A percentile compares a stretch with the other conserved stretches of the same genome.
phyloP scores from a whole-genome alignment of 139 green algal species.

The Chlamydomonas schloesseri region DNA sequence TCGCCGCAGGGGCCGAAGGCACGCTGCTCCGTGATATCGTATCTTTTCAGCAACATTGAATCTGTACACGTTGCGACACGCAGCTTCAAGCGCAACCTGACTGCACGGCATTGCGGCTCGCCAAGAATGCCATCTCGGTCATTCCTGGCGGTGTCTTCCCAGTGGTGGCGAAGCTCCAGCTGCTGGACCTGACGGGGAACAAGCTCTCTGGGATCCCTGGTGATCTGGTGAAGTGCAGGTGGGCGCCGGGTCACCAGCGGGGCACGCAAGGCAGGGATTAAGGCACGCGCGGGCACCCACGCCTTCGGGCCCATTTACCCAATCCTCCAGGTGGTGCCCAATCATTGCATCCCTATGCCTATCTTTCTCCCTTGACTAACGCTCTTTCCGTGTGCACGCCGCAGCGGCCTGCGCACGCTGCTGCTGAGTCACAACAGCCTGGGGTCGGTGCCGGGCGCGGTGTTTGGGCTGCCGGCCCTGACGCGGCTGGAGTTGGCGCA shows the following conservation, averaged over 20 bases:
- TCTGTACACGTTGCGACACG: too few relatives aligned
- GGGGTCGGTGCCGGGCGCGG: neutral
- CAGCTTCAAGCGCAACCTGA: too few relatives aligned
- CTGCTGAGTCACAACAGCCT: slow-evolving; percentile 21
- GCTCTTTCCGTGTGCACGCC: too few relatives aligned
- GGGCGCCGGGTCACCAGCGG: neutral
- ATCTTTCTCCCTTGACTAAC: neutral
- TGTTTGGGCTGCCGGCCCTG: neutral
- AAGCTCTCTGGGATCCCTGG: neutral
- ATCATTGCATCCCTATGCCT: neutral
- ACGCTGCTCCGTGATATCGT: too few relatives aligned
- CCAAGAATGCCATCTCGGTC: neutral
- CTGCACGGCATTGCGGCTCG: neutral
- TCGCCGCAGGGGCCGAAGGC: too few relatives aligned
- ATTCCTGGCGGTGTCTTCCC: slow-evolving; percentile 31
- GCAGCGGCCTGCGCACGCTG: neutral
- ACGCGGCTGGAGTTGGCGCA: slow-evolving; percentile 19
- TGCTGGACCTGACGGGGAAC: slow-evolving; percentile 29
- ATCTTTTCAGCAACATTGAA: too few relatives aligned
- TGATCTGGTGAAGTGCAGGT: slow-evolving; percentile 35
- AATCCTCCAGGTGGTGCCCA: too few relatives aligned
- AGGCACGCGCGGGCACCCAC: too few relatives aligned
- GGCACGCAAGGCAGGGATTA: too few relatives aligned
- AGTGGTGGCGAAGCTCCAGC: neutral
- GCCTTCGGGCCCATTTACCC: too few relatives aligned